These are phyloP conservation scores for Botryotinia narcissicola DNA, from an alignment of 2,329 filamentous ascomycete species.

Conservation along the genomic window DNA sequence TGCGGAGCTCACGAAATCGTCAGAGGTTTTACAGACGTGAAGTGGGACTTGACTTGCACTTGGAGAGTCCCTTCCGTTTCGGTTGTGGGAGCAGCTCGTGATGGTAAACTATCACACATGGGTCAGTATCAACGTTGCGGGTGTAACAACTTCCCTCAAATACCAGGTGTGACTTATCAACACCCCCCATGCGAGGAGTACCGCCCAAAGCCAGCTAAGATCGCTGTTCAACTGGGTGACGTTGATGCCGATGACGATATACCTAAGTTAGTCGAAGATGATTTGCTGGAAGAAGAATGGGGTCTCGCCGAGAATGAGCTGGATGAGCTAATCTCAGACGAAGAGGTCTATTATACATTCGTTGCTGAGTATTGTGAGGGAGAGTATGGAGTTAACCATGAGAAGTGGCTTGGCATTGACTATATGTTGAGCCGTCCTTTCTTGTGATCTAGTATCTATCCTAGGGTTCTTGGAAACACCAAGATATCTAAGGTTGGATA, in stretches of 20 bases:
- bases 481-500: not conserved
- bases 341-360: not conserved
- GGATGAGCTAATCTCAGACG: not conserved
- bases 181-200: not conserved
- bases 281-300: conserved; percentile 2
- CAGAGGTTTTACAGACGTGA: not conserved
- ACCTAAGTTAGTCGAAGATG: not conserved
- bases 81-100: not conserved
- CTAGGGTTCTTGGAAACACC: not conserved
- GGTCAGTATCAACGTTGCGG: not conserved
- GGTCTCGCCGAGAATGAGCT: not conserved
- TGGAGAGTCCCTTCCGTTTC: not conserved
- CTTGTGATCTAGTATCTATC: not conserved
- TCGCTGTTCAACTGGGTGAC: too few species aligned
- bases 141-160: not conserved
- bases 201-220: too few species aligned
- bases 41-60: not conserved
- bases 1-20: not conserved
- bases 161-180: not conserved
- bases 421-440: not conserved
- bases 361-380: not conserved
- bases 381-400: not conserved
- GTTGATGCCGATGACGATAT: not conserved
- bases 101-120: not conserved
- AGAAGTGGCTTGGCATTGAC: not conserved